Conservation (phyloP, 2,329 filamentous ascomycete species). For the Emergomyces pasteurianus region DNA sequence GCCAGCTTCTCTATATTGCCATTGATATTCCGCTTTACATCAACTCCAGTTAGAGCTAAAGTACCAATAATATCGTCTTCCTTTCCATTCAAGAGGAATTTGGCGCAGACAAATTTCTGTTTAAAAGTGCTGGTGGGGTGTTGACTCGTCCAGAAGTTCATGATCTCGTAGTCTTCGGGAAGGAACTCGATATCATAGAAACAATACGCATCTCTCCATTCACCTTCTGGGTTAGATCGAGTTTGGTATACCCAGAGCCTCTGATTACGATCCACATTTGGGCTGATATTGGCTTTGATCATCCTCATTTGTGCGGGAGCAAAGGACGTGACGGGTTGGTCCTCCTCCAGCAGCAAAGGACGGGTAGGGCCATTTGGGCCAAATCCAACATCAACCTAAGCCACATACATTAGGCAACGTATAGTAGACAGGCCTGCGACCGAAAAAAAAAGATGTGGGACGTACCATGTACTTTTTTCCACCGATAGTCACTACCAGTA, state of each 20-base stretch:
- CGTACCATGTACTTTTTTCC: conserved; percentile 32
- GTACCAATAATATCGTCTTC: conserved; percentile 41
- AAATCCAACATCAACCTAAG: conserved; percentile 50
- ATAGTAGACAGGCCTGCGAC: not conserved
- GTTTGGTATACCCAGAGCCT: conserved; percentile 55
- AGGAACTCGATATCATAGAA: conserved; percentile 56
- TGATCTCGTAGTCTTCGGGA: conserved; percentile 47
- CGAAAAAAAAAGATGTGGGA: conserved; percentile 2
- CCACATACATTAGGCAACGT: not conserved
- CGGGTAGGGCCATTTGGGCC: conserved; percentile 49
- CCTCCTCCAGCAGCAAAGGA: conserved; percentile 44
- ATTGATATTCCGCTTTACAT: conserved; percentile 43
- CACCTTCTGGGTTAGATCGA: conserved; percentile 34
- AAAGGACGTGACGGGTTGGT: conserved; percentile 30
- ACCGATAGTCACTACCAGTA: conserved; percentile 48
- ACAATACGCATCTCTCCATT: conserved; percentile 51
- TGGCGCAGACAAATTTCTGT: conserved; percentile 40
- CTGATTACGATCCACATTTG: conserved; percentile 31
- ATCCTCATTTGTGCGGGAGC: conserved; percentile 47
- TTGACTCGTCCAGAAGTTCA: conserved; percentile 47
- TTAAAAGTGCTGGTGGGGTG: conserved; percentile 43
- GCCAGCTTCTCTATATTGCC: conserved; percentile 40
- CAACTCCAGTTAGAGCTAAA: conserved; percentile 39
- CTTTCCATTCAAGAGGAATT: conserved; percentile 41
- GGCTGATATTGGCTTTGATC: conserved; percentile 36